A percentile compares a stretch with the other conserved stretches of the same genome.
Conservation (phyloP, 495 filamentous ascomycete species). For the Trichoderma virens region DNA sequence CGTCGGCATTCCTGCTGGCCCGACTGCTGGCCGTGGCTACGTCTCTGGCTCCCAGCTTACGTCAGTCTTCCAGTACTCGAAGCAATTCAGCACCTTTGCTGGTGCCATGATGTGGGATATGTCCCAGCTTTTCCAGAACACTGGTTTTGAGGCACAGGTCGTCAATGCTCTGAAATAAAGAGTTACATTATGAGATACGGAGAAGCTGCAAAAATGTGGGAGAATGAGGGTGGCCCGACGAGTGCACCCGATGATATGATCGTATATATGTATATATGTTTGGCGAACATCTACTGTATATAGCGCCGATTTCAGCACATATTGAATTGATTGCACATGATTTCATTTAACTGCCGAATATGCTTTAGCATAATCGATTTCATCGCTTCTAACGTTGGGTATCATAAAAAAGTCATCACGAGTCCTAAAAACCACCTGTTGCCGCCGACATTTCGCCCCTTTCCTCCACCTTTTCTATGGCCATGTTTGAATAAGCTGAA, state of each 20-base stretch:
- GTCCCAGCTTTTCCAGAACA: conserved; percentile 51
- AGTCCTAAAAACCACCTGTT: neutral
- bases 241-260: neutral
- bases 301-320: neutral
- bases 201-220: neutral
- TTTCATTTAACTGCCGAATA: neutral
- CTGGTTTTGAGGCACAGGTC: conserved; percentile 45
- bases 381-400: neutral
- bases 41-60: conserved; percentile 33
- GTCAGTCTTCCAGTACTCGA: conserved; percentile 42
- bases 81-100: conserved; percentile 53
- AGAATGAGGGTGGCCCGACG: neutral
- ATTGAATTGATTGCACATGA: conserved; percentile 3
- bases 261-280: conserved; percentile 6
- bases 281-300: neutral
- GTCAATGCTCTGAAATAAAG: conserved; percentile 17
- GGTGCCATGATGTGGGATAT: conserved; percentile 71
- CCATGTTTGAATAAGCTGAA: neutral
- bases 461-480: neutral
- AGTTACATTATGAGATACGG: too few species aligned
- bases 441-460: neutral
- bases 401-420: neutral
- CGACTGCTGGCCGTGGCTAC: conserved; percentile 55
- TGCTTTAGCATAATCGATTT: neutral
- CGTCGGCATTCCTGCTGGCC: conserved; percentile 57